Percentiles rank a stretch among this genome's conserved stretches.
Conservation (phyloP, 805 yeast genomes). For the Myxozyma neglecta region DNA sequence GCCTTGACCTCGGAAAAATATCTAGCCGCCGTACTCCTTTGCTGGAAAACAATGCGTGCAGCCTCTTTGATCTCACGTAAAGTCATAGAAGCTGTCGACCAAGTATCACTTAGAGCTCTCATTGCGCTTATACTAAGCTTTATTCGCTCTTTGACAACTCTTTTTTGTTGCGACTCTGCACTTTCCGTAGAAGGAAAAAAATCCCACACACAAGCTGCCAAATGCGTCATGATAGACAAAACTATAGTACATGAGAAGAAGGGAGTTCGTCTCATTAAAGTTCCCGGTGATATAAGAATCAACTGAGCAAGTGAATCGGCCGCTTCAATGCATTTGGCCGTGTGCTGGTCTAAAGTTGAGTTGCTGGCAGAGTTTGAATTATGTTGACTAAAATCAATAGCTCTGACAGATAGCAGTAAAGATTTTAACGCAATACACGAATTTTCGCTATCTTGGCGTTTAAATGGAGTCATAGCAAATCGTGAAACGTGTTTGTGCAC, state of each 20-base stretch:
- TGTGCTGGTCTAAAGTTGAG: constrained; percentile 4
- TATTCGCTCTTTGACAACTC: constrained; percentile 12
- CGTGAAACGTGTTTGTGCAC: constrained; percentile 14
- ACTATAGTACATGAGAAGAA: constrained; percentile 19
- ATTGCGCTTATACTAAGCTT: constrained; percentile 13
- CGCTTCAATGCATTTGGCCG: constrained; percentile 11
- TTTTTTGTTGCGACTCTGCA: neutral
- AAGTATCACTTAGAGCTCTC: constrained; percentile 7
- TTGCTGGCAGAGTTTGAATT: neutral
- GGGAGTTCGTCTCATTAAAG: constrained; percentile 17
- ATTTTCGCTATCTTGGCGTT: constrained; percentile 5
- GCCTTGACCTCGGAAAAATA: neutral
- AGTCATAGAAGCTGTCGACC: constrained; percentile 17
- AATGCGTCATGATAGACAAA: constrained; percentile 12
- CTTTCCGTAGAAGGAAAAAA: constrained; percentile 6
- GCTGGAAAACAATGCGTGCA: constrained; percentile 11
- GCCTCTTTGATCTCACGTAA: constrained; percentile 12
- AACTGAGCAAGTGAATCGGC: constrained; percentile 16
- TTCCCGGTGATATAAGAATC: constrained; percentile 6
- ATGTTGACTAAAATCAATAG: neutral
- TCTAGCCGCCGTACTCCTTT: constrained; percentile 2
- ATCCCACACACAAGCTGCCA: constrained; percentile 23
- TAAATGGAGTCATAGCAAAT: constrained; percentile 15
- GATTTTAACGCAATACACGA: constrained; percentile 16
- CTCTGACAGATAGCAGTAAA: constrained; percentile 15